Evolutionary conservation across 192 early-diverging fungal genomes (phyloP), one percentile per base, ranked within the genome.

Genomic region (Spizellomyces sp.): DNA sequence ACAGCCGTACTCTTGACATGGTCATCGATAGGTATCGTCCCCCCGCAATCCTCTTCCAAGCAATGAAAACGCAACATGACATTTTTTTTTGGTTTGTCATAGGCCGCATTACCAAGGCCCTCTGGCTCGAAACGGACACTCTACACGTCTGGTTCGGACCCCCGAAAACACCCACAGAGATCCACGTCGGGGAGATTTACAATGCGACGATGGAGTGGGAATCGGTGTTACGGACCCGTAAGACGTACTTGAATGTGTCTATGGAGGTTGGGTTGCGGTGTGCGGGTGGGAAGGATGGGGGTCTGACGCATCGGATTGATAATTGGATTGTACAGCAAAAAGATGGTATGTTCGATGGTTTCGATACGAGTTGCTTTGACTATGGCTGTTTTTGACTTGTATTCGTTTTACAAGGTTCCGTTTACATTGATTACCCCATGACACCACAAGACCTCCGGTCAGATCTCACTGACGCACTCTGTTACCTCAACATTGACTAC

Each of bases 131-230:
- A 8, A 42, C 36, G 44, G 61, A 74, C 58, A 60, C 64, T 0
- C 65, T 74, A 6, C 72, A 67, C n/a, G 56, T 74, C 17, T 74
- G 63, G 64, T 74, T 74, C 46, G 72, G 72, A 5, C 44, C 72
- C 6, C 72, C 72, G 4, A 41, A 36, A 48, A 58, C 72, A 36
- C 72, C 72, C 14, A 50, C 54, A 14, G 54, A 41, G 52, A 74
- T 74, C 43, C 72, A 74, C 72, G 48, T 67, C 41, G 72, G 72
- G 19, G 72, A 74, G 48, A 66, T 74, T 15, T 74, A 74, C 58
- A 74, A 74, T 57, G 64, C 55, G 3, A 74, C 72, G 2, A 57
- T 74, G 4, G 72, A 74, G 17, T 74, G 57, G 64, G 45, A 19
- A n/a, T n/a, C 64, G 9, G 48, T 12, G 7, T 41, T 74, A 12